Percentiles rank a stretch among this genome's conserved stretches.
Conservation (phyloP, 176 grass and related monocot genomes). For the Secale cereale region DNA sequence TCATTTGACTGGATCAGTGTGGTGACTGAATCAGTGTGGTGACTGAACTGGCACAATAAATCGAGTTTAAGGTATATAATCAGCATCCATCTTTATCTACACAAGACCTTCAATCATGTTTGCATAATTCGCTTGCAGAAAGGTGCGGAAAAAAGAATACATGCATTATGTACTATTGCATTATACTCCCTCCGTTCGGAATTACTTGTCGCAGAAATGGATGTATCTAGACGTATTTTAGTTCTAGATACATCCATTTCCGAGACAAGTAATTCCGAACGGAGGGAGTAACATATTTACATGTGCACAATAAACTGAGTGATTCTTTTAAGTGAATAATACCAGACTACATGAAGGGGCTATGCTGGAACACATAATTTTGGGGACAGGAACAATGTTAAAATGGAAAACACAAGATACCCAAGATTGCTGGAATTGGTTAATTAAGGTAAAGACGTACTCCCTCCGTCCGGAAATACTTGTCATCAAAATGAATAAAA, state of each 20-base stretch:
- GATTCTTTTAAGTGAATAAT: background rate
- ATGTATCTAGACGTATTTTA: too few relatives aligned
- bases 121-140: background rate
- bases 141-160: slow-evolving; percentile 20
- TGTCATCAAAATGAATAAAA: too few relatives aligned
- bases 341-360: background rate
- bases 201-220: too few relatives aligned
- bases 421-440: slow-evolving; percentile 16
- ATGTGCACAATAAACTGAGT: background rate
- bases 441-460: background rate
- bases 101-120: background rate
- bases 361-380: background rate
- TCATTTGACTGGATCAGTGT: background rate
- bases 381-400: background rate
- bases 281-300: background rate
- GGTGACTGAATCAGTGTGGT: background rate
- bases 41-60: background rate
- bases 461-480: too few relatives aligned
- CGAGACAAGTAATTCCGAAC: too few relatives aligned
- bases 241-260: too few relatives aligned
- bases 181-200: too few relatives aligned
- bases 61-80: slow-evolving; percentile 3
- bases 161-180: background rate
- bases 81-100: background rate
- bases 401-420: slow-evolving; percentile 3